phyloP scores from a whole-genome alignment of 805 yeast species.

The Kodamaea laetipori region DNA sequence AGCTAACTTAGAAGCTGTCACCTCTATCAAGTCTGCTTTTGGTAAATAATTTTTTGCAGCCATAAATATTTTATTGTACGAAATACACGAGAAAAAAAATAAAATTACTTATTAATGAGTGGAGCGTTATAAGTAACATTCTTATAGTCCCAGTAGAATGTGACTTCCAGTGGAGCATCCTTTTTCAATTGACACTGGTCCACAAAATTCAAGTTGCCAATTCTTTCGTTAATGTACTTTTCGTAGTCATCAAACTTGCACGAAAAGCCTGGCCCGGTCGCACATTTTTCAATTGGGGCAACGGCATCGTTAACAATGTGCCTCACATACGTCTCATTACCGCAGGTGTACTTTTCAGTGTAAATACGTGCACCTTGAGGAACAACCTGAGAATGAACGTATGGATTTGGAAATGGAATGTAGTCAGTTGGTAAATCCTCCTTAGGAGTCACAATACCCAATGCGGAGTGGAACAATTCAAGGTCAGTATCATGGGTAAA shows the following conservation, averaged over 20 bases:
- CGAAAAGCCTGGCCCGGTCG: slow-evolving; percentile 45
- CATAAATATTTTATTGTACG: neutral
- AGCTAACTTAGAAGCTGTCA: slow-evolving; percentile 27
- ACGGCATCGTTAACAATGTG: slow-evolving; percentile 45
- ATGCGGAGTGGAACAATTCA: slow-evolving; percentile 60
- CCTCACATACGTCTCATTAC: slow-evolving; percentile 36
- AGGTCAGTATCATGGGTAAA: slow-evolving; percentile 78
- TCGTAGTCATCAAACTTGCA: slow-evolving; percentile 41
- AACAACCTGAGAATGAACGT: slow-evolving; percentile 41
- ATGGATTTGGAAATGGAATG: slow-evolving; percentile 51
- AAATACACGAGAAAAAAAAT: neutral
- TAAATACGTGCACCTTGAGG: slow-evolving; percentile 46
- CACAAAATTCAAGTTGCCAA: slow-evolving; percentile 27
- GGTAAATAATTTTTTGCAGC: slow-evolving; percentile 22
- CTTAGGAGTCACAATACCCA: slow-evolving; percentile 54
- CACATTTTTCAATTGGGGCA: slow-evolving; percentile 36
- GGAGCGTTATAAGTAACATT: slow-evolving; percentile 21
- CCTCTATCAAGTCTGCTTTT: slow-evolving; percentile 32
- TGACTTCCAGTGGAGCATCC: slow-evolving; percentile 20
- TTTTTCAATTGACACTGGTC: slow-evolving; percentile 30
- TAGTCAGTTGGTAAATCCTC: slow-evolving; percentile 46
- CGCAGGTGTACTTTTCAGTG: slow-evolving; percentile 40
- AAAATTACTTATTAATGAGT: slow-evolving; percentile 5
- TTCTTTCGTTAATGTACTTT: slow-evolving; percentile 30
- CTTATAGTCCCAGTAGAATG: slow-evolving; percentile 29